Base-by-base conservation (phyloP, 768 basidiomycete species). In the Boletus sp. region DNA sequence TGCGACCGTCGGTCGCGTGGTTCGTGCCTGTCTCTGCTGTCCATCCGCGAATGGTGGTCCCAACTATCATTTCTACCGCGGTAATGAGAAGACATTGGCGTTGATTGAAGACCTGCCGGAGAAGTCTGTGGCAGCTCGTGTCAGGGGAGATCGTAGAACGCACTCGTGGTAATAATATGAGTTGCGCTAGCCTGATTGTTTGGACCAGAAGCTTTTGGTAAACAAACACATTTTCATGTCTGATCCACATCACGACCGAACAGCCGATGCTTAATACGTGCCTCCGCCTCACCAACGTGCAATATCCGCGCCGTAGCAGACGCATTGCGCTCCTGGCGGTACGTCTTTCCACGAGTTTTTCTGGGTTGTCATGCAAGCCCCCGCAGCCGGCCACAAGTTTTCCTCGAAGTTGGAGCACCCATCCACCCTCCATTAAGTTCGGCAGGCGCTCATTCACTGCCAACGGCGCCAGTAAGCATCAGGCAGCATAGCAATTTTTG, bases 231-330 rank as follows among this genome's bases (percentile, higher is more conserved):
- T 19, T 38, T 43, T 50, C 45, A 40, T 50, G 21, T 51, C 15
- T 33, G 47, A 66, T 52, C 62, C 64, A 62, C 63, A 40, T 53
- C 23, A 44, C 17, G 23, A 1, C 63, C 64, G 64, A 66, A 38
- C 52, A 65, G 40, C 63, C 63, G 58, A 56, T 57, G 23, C 51
- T 58, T 53, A 37, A 49, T 43, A 58, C 45, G 53, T 43, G 39
- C 51, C 29, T 39, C 51, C 49, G 48, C 53, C 49, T 44, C 53
- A 33, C 50, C 48, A 30, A 54, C 51, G 64, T 39, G 49, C 64
- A 67, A 65, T 67, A 50, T 65, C 65, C 64, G 62, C 65, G 43
- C 65, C 64, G 55, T 65, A 64, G 56, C 54, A 50, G 40, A 54
- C 50, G 54, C 63, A 51, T 51, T 55, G 55, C 62, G 45, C 10